Evolutionary conservation across 306 rosid species (phyloP).

Genomic region (Oxytropis ochrocephala): DNA sequence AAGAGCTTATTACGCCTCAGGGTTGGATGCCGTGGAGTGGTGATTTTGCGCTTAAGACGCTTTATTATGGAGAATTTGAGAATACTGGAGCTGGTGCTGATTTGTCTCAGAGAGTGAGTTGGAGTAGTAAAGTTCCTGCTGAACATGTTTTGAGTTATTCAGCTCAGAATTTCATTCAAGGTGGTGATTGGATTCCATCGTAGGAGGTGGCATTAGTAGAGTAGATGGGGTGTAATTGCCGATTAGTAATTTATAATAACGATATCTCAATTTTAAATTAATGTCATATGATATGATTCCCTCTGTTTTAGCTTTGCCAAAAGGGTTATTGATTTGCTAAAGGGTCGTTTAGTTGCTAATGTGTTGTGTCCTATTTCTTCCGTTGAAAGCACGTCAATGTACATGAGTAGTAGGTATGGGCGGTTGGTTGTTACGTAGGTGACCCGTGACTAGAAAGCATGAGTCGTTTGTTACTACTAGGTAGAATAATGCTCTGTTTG

Average conservation of each 20-base stretch:
- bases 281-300: neutral
- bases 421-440: neutral
- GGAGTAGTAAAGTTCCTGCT: conserved; percentile 59
- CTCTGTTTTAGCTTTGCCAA: neutral
- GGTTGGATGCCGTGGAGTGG: conserved; percentile 87
- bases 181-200: conserved; percentile 55
- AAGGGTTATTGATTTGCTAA: neutral
- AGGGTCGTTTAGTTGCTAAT: neutral
- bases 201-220: neutral
- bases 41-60: conserved; percentile 57
- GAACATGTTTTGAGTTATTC: conserved; percentile 51
- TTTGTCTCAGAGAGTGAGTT: conserved; percentile 39
- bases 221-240: neutral
- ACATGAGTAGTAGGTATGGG: too few species aligned
- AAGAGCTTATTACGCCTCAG: conserved; percentile 33
- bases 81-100: conserved; percentile 52
- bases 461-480: neutral
- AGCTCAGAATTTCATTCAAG: conserved; percentile 75
- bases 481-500: neutral
- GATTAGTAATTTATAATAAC: neutral
- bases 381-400: too few species aligned
- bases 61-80: conserved; percentile 65
- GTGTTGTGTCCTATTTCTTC: neutral
- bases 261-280: neutral
- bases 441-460: neutral